Base-by-base conservation (phyloP, 305 asterid species). In the Andrographis paniculata region DNA sequence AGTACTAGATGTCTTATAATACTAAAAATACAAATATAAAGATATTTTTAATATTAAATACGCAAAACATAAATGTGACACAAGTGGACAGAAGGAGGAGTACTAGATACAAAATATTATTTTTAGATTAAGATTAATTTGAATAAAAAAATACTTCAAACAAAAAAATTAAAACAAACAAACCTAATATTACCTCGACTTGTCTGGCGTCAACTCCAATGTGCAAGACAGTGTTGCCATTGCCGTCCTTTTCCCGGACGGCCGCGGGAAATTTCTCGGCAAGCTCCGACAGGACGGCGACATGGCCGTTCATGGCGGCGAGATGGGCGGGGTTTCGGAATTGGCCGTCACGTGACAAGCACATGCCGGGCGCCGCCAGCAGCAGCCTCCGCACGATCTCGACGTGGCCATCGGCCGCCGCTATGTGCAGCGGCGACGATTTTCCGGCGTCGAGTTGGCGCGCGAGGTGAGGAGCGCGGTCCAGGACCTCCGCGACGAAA, bases 261-360 rank as follows among this genome's bases (percentile, higher is more conserved):
- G 78, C 80, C 7, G n/a, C 6, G 0, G 70, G 63, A 3, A 33
- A 45, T 1, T 2, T 5, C 3, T 8, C 17, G 4, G 61, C 28
- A 1, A 78, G 58, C 51, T 61, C 65, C 14, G 28, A 14, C 42
- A 78, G 1, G 6, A 64, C 63, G 20, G 0, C 27, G n/a, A 48
- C 55, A 1, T 37, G 67, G 17, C 87, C 83, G 45, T 62, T 67
- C 14, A 78, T 62, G 24, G 74, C 76, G 1, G 80, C 83, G 2
- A 75, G 47, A 48, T 75, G 83, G 1, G 75, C 40, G 14, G 87
- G 83, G 21, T 67, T 72, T 64, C 68, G 58, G 17, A 74, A 82
- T 8, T 62, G 67, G 0, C 50, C 33, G 47, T 74, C 78, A 0
- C 56, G 61, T 0, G 63, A 52, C 9, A 69, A 35, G 39, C 78